Evolutionary conservation across 2,329 filamentous ascomycete species (phyloP), one percentile per base, ranked within the genome.

Genomic region (Alternaria dauci): DNA sequence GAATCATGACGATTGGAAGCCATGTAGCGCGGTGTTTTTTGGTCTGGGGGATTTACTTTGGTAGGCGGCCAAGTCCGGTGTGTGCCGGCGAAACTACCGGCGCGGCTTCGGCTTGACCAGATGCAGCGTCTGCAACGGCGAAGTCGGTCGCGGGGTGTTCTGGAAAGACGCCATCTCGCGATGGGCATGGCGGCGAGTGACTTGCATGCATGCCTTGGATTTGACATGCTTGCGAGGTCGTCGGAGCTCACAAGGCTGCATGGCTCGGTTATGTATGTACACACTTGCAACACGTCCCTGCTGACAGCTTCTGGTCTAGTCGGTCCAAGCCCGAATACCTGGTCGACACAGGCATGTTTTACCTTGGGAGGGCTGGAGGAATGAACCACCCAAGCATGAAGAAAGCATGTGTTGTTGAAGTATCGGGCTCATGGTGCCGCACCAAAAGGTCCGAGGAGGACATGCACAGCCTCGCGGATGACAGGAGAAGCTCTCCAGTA

Each of bases 41-140:
- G 66, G 63, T 58, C 61, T 58, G 56, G 52, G 57, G 38, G 51
- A 58, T 60, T 61, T 65, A 62, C 57, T 58, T 65, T 53, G 58
- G 42, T 57, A 23, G 56, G 62, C 58, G 58, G 62, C 57, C 55
- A 55, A 46, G 28, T 57, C 65, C 59, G 62, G 58, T 41, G 53
- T 36, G 44, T 30, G 44, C 56, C 62, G 71, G 66, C 57, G 61
- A 67, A 63, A 36, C 26, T 26, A 70, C 71, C 63, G 59, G 66
- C 68, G 70, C 57, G 43, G 55, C 55, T 62, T 63, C 52, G 57
- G 52, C 44, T 32, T 54, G 52, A 55, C 65, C 55, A 39, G 42
- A 62, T 52, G 59, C 62, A 60, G 70, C 64, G 65, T 55, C 64
- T 57, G 60, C 56, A 70, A 69, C 68, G 65, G 69, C 58, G 48